Percentiles rank a stretch among this genome's conserved stretches.
Conservation (phyloP, 441 rosid species). For the Gossypium schwendimanii region DNA sequence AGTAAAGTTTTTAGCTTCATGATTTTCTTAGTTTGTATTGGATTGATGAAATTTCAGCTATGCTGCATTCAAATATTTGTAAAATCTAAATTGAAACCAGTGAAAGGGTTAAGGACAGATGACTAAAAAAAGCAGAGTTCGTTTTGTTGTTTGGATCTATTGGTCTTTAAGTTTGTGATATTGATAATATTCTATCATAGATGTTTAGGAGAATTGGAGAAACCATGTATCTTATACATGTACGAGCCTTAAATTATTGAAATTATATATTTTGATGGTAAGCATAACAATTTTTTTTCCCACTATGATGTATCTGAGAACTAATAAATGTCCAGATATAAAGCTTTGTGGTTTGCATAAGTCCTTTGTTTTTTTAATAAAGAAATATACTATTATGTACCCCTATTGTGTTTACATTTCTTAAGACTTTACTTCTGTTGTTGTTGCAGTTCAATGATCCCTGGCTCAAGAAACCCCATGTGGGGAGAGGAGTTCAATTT, state of each 20-base stretch:
- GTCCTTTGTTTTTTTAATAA: neutral
- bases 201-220: neutral
- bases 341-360: neutral
- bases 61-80: neutral
- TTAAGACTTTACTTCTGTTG: neutral
- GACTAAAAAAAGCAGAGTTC: neutral
- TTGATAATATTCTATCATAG: neutral
- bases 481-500: slow-evolving; percentile 99
- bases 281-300: neutral
- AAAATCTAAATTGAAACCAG: neutral
- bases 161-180: neutral
- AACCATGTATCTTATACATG: neutral
- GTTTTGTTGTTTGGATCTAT: neutral
- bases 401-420: neutral
- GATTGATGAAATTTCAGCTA: neutral
- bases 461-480: slow-evolving; percentile 98
- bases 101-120: neutral
- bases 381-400: neutral
- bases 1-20: neutral
- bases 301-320: neutral
- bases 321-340: neutral
- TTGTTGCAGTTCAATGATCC: slow-evolving; percentile 82
- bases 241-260: neutral
- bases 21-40: neutral
- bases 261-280: neutral